Conservation (phyloP, 139 green algal species). For the Coccomyxa sp. region DNA sequence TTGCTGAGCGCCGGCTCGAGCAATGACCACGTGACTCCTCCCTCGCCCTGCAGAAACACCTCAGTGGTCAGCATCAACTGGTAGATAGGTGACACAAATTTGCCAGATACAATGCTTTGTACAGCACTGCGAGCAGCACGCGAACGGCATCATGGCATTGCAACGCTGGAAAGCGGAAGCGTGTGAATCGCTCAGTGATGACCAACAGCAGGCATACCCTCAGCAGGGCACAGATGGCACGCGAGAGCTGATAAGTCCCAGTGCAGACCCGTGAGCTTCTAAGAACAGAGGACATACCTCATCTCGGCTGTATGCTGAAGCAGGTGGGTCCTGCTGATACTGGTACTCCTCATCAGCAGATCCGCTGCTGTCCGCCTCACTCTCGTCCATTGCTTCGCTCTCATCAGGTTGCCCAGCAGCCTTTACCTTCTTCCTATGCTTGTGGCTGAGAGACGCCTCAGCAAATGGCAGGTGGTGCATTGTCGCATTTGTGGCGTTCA, state of each 20-base stretch:
- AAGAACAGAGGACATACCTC: background rate
- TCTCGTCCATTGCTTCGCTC: background rate
- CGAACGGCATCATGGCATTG: background rate
- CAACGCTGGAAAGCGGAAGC: background rate
- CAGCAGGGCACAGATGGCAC: too few species aligned
- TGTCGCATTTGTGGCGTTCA: background rate
- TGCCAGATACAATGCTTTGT: background rate
- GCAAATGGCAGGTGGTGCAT: background rate
- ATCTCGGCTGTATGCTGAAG: background rate
- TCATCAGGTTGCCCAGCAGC: background rate
- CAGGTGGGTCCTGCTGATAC: background rate
- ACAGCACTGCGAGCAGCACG: background rate
- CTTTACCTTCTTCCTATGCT: slow-evolving; percentile 1
- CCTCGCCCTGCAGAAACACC: background rate
- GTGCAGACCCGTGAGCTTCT: too few species aligned
- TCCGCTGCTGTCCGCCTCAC: background rate
- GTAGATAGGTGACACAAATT: background rate
- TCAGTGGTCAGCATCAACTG: background rate
- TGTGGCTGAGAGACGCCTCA: background rate
- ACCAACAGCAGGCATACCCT: background rate
- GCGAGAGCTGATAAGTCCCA: too few species aligned
- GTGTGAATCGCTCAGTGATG: background rate
- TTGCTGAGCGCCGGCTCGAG: background rate
- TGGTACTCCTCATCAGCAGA: background rate
- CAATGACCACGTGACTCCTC: background rate